phyloP scores from a whole-genome alignment of 208 protist species.

The Trypanosomatidae sp. region DNA sequence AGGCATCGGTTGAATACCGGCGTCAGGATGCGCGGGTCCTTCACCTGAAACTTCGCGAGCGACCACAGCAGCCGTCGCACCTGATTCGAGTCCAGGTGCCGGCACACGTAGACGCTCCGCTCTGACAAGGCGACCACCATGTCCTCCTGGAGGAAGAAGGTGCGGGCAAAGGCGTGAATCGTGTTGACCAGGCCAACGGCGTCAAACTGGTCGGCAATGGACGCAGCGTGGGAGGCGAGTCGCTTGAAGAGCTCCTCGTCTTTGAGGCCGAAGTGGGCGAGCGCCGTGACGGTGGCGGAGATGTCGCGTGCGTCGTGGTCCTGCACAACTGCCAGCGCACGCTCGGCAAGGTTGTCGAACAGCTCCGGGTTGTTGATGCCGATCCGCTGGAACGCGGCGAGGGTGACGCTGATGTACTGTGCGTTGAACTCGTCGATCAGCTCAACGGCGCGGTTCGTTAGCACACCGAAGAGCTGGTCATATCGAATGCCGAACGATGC shows the following conservation, averaged over 20 bases:
- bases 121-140: constrained; percentile 88
- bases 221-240: constrained; percentile 84
- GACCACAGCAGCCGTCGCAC: constrained; percentile 84
- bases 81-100: constrained; percentile 80
- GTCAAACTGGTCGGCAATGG: constrained; percentile 88
- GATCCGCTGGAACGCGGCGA: constrained; percentile 89
- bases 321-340: constrained; percentile 86
- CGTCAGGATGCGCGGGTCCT: constrained; percentile 77
- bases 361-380: constrained; percentile 93
- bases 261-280: constrained; percentile 92
- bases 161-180: constrained; percentile 86
- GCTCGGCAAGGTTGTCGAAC: constrained; percentile 92
- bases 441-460: constrained; percentile 91
- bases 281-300: constrained; percentile 79
- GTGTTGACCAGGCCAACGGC: constrained; percentile 79
- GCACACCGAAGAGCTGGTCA: constrained; percentile 92
- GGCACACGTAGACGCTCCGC: constrained; percentile 80
- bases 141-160: constrained; percentile 91
- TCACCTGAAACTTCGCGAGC: constrained; percentile 87
- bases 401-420: constrained; percentile 88
- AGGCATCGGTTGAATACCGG: constrained; percentile 88
- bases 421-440: constrained; percentile 93
- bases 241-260: constrained; percentile 93
- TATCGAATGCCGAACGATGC: constrained; percentile 90
- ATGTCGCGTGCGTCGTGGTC: constrained; percentile 90